Conservation (phyloP, 2,329 filamentous ascomycete genomes). For the Clarireedia homoeocarpa region DNA sequence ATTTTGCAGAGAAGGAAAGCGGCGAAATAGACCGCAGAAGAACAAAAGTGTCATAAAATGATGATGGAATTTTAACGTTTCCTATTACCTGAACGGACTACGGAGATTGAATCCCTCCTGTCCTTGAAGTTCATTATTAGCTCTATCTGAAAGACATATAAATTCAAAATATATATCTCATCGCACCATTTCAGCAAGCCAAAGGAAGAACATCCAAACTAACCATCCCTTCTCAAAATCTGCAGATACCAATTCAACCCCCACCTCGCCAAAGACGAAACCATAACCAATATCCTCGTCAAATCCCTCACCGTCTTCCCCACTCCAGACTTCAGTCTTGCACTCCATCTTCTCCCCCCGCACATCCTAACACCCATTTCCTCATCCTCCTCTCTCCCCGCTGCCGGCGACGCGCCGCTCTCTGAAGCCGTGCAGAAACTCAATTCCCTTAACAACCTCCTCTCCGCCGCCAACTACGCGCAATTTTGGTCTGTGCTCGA, state of each 20-base stretch:
- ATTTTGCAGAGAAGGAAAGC: no score
- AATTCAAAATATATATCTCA: background rate
- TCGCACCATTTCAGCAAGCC: slow-evolving; percentile 7
- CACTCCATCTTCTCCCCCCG: slow-evolving; percentile 86
- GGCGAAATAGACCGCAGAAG: background rate
- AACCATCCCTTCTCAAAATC: slow-evolving; percentile 4
- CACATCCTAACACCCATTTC: slow-evolving; percentile 60
- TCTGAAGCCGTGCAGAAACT: slow-evolving; percentile 77
- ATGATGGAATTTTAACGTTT: slow-evolving; percentile 87
- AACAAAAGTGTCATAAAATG: slow-evolving; percentile 37
- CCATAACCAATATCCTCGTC: slow-evolving; percentile 97
- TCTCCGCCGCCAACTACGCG: slow-evolving; percentile 83
- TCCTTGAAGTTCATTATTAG: slow-evolving; percentile 67
- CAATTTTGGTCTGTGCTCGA: slow-evolving; percentile 91
- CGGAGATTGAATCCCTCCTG: slow-evolving; percentile 48
- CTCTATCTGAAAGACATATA: slow-evolving; percentile 59
- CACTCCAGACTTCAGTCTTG: slow-evolving; percentile 87
- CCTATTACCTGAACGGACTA: slow-evolving; percentile 83
- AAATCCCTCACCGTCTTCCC: slow-evolving; percentile 97
- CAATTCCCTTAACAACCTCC: slow-evolving; percentile 61
- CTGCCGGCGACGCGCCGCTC: slow-evolving; percentile 58
- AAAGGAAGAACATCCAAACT: background rate
- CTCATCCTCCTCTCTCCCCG: slow-evolving; percentile 38
- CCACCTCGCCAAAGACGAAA: slow-evolving; percentile 92
- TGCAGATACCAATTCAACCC: slow-evolving; percentile 98